Base-by-base conservation (phyloP, 2,329 filamentous ascomycete genomes). In the Stachybotrys chartarum region DNA sequence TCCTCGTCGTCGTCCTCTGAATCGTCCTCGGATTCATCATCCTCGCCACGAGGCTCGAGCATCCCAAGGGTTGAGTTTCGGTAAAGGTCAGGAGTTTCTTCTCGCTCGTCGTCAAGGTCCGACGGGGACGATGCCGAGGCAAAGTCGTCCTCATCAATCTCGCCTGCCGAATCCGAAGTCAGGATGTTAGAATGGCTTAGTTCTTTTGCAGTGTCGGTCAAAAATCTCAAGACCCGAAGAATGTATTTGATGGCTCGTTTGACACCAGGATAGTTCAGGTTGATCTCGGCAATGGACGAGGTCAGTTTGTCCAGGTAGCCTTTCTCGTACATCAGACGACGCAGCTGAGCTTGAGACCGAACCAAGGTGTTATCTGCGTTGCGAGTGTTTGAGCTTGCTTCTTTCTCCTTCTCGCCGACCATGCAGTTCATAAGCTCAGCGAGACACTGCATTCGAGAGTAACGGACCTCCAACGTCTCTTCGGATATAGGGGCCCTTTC, bases 271-370 rank as follows among this genome's bases (percentile, higher is more conserved):
- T 95, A 97, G 62, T 95, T 96, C 58, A 99, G 82, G 68, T 97
- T 94, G 57, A 99, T 88, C 64, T 99, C 95, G 17, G 94, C 91
- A 63, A 99, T 92, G 1, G 95, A 96, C 12, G 86, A 84, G 2
- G 94, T 97, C 57, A 99, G 75, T 51, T 93, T 88, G 30, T 89
- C 83, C 58, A 97, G 86, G 68, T 94, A 96, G 55, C 95, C 91
- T 75, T 97, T 99, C 73, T 99, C 94, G 64, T 96, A 97, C 94
- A 99, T 99, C 57, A 97, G 85, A 61, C 91, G 90, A 39, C 90
- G 87, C 62, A 99, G 82, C 66, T 96, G 91, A 63, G 88, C 86
- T 59, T 92, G 88, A 7, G 91, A 92, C 48, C 78, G 76, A 30
- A 70, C 67, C 49, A 75, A 66, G 53, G 69, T 59, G 51, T 68